These are phyloP conservation scores for Phaeoacremonium minimum DNA, from an alignment of 2,329 filamentous ascomycete genomes.

Conservation along the genomic window DNA sequence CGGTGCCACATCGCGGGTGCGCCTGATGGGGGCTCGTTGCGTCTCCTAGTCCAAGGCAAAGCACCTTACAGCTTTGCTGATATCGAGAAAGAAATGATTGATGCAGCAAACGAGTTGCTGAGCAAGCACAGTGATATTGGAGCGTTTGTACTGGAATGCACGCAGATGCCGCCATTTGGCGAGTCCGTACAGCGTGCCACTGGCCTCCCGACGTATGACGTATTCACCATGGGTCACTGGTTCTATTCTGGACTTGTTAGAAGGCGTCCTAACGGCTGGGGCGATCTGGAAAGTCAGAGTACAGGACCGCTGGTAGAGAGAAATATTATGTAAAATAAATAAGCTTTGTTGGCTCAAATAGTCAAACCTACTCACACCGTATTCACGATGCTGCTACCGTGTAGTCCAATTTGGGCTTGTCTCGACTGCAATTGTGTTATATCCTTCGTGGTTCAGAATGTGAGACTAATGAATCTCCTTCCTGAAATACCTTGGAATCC, in stretches of 20 bases:
- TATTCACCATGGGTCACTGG: slow-evolving; percentile 27
- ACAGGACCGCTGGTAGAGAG: too few species aligned
- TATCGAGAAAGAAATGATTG: slow-evolving; percentile 16
- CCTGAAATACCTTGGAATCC: too few species aligned
- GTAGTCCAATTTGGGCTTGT: too few species aligned
- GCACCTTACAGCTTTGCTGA: slow-evolving; percentile 11
- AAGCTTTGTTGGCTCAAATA: too few species aligned
- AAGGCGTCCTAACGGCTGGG: slow-evolving; percentile 1
- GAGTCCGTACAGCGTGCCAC: slow-evolving; percentile 22
- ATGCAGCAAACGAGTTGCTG: slow-evolving; percentile 9
- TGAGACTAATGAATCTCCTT: too few species aligned
- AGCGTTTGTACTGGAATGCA: slow-evolving; percentile 27
- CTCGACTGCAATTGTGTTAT: too few species aligned
- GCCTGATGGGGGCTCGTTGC: slow-evolving; percentile 14
- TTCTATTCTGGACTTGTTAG: slow-evolving; percentile 26
- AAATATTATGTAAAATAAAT: too few species aligned
- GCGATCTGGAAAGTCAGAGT: too few species aligned
- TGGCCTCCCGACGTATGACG: slow-evolving; percentile 26
- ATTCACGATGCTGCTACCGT: too few species aligned
- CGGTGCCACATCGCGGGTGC: slow-evolving; percentile 16
- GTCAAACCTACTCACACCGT: too few species aligned
- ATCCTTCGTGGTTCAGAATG: too few species aligned
- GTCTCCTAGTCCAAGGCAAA: slow-evolving; percentile 12
- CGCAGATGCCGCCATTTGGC: slow-evolving; percentile 28
- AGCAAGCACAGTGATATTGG: slow-evolving; percentile 12